Evolutionary conservation across 129 eudicot species (phyloP).

Genomic region (Flaveria sonorensis): DNA sequence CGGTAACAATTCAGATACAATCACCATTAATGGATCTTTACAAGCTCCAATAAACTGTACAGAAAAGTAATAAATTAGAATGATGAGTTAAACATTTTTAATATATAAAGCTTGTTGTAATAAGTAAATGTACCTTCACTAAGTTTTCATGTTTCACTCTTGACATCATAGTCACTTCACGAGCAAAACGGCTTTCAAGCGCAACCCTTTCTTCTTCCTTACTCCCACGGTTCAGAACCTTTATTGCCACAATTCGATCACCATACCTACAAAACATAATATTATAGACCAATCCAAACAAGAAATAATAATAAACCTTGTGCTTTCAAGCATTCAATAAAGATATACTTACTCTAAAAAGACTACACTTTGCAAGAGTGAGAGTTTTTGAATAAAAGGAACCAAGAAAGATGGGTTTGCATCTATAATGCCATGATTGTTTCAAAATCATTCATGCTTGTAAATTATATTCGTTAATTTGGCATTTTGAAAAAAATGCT

Average conservation of each 20-base stretch:
- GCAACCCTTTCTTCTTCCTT: conserved; percentile 69
- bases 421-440: not conserved
- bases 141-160: conserved; percentile 88
- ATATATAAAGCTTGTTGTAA: not conserved
- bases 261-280: conserved; percentile 55
- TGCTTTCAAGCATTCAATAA: conserved; percentile 1
- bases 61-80: not conserved
- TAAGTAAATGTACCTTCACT: conserved; percentile 63
- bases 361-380: not conserved
- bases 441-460: not conserved
- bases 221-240: conserved; percentile 82
- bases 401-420: conserved; percentile 14
- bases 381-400: not conserved
- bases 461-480: not conserved
- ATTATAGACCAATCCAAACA: not conserved
- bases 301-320: not conserved
- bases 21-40: conserved; percentile 97
- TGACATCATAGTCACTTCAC: conserved; percentile 96
- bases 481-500: conserved; percentile 13
- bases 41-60: conserved; percentile 96
- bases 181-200: conserved; percentile 82
- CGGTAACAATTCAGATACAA: conserved; percentile 86
- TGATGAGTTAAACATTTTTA: not conserved
- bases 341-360: not conserved
- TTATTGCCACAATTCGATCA: conserved; percentile 82